Evolutionary conservation across 23 red algal genomes (phyloP).

Genomic region (Gracilaria domingensis): DNA sequence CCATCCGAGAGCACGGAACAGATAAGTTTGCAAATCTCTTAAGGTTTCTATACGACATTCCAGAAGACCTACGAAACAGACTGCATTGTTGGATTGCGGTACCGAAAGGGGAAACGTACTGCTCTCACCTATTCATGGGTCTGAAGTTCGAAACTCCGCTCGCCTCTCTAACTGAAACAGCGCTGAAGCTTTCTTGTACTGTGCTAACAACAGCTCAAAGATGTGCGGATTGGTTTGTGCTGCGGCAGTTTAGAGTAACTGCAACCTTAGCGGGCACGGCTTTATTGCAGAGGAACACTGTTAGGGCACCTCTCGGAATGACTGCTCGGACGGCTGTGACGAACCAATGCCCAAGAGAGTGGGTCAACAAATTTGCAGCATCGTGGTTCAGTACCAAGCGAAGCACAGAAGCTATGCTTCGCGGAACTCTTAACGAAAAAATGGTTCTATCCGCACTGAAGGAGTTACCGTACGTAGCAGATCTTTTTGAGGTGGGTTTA

Average conservation of each 20-base stretch:
- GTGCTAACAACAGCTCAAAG: conserved; percentile 20
- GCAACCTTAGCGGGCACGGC: background rate
- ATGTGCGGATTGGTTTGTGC: conserved; percentile 58
- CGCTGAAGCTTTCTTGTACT: background rate
- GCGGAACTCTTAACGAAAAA: conserved; percentile 42
- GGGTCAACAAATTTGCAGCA: conserved; percentile 6
- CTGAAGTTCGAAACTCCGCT: background rate
- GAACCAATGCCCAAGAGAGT: background rate
- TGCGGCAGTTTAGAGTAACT: conserved; percentile 44
- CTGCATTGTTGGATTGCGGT: background rate
- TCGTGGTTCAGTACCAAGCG: too few species aligned
- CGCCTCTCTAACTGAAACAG: background rate
- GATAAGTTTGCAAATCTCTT: conserved; percentile 5
- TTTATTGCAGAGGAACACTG: too few species aligned
- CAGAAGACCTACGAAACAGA: background rate
- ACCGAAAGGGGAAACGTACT: background rate
- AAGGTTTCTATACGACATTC: conserved; percentile 4
- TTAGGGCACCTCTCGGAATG: too few species aligned
- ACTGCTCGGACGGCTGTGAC: too few species aligned
- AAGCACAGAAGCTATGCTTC: conserved; percentile 15
- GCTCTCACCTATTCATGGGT: background rate
- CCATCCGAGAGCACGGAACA: conserved; percentile 22
- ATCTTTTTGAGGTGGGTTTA: background rate
- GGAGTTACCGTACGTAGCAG: background rate
- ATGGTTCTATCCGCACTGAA: conserved; percentile 9